Conservation (phyloP, 495 filamentous ascomycete genomes). For the Penicillium desertorum region DNA sequence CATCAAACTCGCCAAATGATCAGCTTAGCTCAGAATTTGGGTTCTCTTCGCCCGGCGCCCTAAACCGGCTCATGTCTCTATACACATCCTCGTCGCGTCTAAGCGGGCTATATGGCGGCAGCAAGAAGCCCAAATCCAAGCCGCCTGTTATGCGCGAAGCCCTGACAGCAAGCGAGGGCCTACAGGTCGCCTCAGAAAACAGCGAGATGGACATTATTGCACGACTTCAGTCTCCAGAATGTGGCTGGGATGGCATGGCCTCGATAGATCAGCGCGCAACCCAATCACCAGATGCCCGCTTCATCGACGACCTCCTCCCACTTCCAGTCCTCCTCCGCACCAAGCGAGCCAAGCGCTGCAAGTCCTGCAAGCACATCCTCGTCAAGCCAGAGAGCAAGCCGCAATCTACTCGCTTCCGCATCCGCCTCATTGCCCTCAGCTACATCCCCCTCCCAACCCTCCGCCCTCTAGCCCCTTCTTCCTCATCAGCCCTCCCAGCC, state of each 20-base stretch:
- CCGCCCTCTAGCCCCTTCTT: conserved; percentile 56
- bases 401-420: conserved; percentile 79
- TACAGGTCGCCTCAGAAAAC: conserved; percentile 53
- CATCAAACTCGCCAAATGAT: conserved; percentile 52
- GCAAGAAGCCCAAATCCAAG: conserved; percentile 68
- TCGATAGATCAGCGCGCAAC: conserved; percentile 52
- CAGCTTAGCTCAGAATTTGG: conserved; percentile 48
- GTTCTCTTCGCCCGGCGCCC: conserved; percentile 75
- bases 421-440: conserved; percentile 82
- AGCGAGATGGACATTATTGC: conserved; percentile 49
- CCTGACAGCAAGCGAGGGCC: conserved; percentile 63
- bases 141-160: conserved; percentile 77
- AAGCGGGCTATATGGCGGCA: conserved; percentile 46
- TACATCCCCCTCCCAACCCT: conserved; percentile 81
- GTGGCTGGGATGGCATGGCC: conserved; percentile 55
- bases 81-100: conserved; percentile 63
- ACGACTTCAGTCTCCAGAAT: conserved; percentile 43
- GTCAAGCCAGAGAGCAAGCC: conserved; percentile 92
- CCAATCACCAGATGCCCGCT: conserved; percentile 52
- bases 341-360: conserved; percentile 90
- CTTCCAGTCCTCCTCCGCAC: conserved; percentile 79
- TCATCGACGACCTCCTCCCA: conserved; percentile 70
- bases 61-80: conserved; percentile 87
- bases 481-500: conserved; percentile 25
- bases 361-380: conserved; percentile 90